These are phyloP conservation scores for Aspergillus haitiensis DNA, from an alignment of 495 filamentous ascomycete genomes.

Conservation along the genomic window DNA sequence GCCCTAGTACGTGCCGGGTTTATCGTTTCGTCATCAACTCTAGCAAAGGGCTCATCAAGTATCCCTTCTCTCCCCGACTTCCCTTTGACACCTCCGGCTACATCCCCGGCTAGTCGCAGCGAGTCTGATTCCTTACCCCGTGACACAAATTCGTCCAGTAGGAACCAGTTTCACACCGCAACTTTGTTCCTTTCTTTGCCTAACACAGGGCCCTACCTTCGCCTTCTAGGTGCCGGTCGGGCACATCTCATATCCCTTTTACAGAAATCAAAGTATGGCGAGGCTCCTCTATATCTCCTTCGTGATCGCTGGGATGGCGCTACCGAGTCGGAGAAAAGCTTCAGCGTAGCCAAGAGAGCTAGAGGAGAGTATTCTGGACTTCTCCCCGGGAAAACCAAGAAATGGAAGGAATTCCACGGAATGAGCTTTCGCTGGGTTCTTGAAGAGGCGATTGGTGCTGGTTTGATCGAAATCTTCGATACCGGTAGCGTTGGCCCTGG, in stretches of 20 bases:
- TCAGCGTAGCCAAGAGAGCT: constrained; percentile 58
- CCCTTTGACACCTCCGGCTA: constrained; percentile 48
- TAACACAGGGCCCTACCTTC: constrained; percentile 69
- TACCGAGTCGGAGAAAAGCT: constrained; percentile 56
- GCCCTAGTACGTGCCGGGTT: constrained; percentile 71
- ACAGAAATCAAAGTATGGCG: constrained; percentile 60
- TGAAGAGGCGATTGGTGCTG: constrained; percentile 74
- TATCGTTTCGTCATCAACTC: constrained; percentile 57
- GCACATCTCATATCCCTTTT: constrained; percentile 66
- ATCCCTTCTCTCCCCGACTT: constrained; percentile 55
- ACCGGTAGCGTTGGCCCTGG: constrained; percentile 79
- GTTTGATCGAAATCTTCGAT: constrained; percentile 81
- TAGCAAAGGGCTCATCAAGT: constrained; percentile 46
- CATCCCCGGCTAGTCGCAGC: constrained; percentile 51
- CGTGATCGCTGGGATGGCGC: constrained; percentile 82
- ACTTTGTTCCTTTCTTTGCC: constrained; percentile 68
- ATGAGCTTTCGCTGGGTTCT: constrained; percentile 76
- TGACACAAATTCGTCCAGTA: constrained; percentile 3
- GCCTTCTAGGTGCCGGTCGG: constrained; percentile 65
- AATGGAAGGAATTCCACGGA: constrained; percentile 80
- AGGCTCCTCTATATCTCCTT: constrained; percentile 65
- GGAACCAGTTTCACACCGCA: constrained; percentile 34
- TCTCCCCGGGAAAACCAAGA: constrained; percentile 70
- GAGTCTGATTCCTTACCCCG: constrained; percentile 1
- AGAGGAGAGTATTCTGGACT: constrained; percentile 70